A percentile compares a stretch with the other conserved stretches of the same genome.
Conservation (phyloP, 345 rosid genomes). For the Citrus reticulata region DNA sequence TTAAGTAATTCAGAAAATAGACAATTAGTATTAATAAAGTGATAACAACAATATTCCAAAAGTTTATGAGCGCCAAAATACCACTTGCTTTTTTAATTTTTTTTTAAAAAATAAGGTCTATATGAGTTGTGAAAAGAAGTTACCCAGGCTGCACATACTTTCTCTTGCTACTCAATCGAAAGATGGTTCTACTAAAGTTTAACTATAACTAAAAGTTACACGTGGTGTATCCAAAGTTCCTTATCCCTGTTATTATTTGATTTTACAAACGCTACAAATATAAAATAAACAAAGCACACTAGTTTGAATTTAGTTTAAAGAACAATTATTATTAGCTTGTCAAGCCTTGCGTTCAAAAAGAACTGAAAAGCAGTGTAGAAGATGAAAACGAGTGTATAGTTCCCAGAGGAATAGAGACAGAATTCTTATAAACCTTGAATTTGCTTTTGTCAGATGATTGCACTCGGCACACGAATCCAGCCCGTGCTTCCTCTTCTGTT, state of each 20-base stretch:
- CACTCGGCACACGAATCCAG: constrained; percentile 87
- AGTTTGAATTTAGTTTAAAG: neutral
- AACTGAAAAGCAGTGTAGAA: neutral
- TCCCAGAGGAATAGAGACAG: neutral
- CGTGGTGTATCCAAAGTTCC: neutral
- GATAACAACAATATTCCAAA: neutral
- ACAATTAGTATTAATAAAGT: neutral
- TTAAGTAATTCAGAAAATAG: neutral
- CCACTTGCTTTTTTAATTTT: neutral
- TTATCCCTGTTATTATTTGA: neutral
- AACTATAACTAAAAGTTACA: neutral
- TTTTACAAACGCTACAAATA: neutral
- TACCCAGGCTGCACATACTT: neutral
- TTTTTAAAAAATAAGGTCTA: neutral
- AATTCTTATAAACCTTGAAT: constrained; percentile 64
- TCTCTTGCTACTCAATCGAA: neutral
- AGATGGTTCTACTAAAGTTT: neutral
- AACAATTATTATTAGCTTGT: neutral
- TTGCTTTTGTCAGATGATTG: constrained; percentile 97
- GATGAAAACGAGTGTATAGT: neutral
- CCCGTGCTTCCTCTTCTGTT: constrained; percentile 87
- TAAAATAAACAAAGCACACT: neutral
- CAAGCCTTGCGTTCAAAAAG: neutral
- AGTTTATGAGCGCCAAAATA: neutral
- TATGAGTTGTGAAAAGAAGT: neutral